Conservation (phyloP, 2,329 filamentous ascomycete genomes). For the Simplicillium aogashimaense region DNA sequence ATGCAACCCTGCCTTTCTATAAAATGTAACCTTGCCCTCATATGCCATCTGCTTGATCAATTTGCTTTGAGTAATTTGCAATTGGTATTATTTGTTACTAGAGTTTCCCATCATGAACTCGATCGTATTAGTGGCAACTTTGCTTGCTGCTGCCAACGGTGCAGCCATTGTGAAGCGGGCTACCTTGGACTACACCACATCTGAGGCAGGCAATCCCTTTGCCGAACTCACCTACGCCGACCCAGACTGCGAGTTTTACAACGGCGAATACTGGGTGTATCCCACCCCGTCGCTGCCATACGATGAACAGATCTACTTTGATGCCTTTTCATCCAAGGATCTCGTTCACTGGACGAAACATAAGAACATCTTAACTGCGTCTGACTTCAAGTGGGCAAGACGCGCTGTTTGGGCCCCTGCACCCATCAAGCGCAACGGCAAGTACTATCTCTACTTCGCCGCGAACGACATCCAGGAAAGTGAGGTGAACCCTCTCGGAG, state of each 20-base stretch:
- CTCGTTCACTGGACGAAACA: slow-evolving; percentile 38
- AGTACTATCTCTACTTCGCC: slow-evolving; percentile 40
- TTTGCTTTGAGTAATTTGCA: too few species aligned
- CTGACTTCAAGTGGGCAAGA: slow-evolving; percentile 27
- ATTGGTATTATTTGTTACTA: too few species aligned
- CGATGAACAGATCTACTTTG: slow-evolving; percentile 36
- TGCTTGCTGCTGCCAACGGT: background rate
- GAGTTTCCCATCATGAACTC: background rate
- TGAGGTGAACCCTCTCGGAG: slow-evolving; percentile 21
- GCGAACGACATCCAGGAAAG: slow-evolving; percentile 33
- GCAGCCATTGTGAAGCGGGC: background rate
- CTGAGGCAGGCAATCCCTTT: slow-evolving; percentile 35
- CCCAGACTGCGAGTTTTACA: slow-evolving; percentile 36
- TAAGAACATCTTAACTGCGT: slow-evolving; percentile 25
- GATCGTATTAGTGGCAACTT: background rate
- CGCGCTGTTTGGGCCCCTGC: slow-evolving; percentile 38
- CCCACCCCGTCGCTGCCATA: slow-evolving; percentile 34
- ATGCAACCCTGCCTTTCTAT: too few species aligned
- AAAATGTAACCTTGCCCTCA: too few species aligned
- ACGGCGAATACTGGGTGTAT: slow-evolving; percentile 35
- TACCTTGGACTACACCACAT: slow-evolving; percentile 23
- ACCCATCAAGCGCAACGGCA: slow-evolving; percentile 28
- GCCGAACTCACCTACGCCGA: slow-evolving; percentile 41
- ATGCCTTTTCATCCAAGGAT: slow-evolving; percentile 39
- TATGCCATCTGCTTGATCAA: too few species aligned